Percentiles rank a stretch among this genome's conserved stretches.
Evolutionary conservation across 2,329 filamentous ascomycete genomes (phyloP).

Genomic region (Dothistroma septosporum): DNA sequence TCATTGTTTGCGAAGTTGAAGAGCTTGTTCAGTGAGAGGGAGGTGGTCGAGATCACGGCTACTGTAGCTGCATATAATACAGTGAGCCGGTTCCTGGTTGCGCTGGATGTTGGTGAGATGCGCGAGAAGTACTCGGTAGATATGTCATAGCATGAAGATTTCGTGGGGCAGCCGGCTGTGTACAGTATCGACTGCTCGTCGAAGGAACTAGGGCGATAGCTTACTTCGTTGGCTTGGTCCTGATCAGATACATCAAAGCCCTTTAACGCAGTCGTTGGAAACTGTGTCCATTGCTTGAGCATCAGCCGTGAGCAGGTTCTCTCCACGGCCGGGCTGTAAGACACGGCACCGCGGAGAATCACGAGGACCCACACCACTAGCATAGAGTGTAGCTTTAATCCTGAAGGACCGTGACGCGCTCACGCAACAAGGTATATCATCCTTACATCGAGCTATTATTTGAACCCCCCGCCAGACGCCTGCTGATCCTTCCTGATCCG

Average conservation of each 20-base stretch:
- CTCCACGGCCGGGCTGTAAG: too few relatives aligned
- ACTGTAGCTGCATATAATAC: constrained; percentile 80
- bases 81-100: constrained; percentile 78
- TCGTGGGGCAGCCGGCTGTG: too few relatives aligned
- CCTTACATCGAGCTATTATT: not conserved
- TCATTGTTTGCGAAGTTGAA: constrained; percentile 63
- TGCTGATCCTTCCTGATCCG: not conserved
- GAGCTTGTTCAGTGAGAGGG: constrained; percentile 60
- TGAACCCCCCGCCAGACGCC: not conserved
- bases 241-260: too few relatives aligned
- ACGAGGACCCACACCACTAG: not conserved
- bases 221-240: too few relatives aligned
- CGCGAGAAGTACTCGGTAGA: constrained; percentile 31
- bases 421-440: not conserved
- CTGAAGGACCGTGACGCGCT: not conserved
- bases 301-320: not conserved
- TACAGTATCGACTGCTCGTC: too few relatives aligned
- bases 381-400: not conserved
- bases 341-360: constrained; percentile 8
- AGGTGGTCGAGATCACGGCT: constrained; percentile 76
- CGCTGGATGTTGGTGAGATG: constrained; percentile 61
- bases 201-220: too few relatives aligned
- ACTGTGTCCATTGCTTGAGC: too few relatives aligned
- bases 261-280: too few relatives aligned
- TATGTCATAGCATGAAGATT: constrained; percentile 13